A percentile compares a stretch with the other conserved stretches of the same genome.
Evolutionary conservation across 2,329 filamentous ascomycete species (phyloP).

Genomic region (Mollisia scopiformis): DNA sequence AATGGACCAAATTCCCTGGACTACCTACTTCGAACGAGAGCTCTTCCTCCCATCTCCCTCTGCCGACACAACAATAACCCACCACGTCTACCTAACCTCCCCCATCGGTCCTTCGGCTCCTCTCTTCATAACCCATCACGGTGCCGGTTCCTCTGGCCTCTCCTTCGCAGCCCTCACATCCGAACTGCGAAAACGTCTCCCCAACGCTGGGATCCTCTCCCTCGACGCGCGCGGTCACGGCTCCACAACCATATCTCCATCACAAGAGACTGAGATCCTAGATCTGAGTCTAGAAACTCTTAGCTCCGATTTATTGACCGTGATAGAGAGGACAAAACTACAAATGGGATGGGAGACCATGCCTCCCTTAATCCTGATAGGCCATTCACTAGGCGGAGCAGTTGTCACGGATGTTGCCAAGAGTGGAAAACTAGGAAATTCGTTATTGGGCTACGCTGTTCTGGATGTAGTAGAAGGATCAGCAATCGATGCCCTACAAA

Average conservation of each 20-base stretch:
- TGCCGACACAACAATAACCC: conserved; percentile 53
- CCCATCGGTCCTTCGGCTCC: conserved; percentile 73
- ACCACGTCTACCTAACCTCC: conserved; percentile 88
- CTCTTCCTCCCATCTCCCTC: conserved; percentile 66
- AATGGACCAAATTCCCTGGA: conserved; percentile 63
- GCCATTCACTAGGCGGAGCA: conserved; percentile 91
- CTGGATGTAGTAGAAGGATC: conserved; percentile 96
- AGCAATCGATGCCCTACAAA: conserved; percentile 90
- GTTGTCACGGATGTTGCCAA: conserved; percentile 84
- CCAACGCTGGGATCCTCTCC: conserved; percentile 81
- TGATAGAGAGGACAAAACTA: conserved; percentile 67
- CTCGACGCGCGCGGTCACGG: conserved; percentile 89
- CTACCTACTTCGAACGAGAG: conserved; percentile 87
- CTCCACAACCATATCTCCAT: conserved; percentile 55
- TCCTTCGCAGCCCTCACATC: conserved; percentile 84
- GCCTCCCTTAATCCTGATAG: conserved; percentile 80
- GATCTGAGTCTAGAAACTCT: conserved; percentile 77
- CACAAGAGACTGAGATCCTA: conserved; percentile 45
- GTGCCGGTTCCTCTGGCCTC: conserved; percentile 88
- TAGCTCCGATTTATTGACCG: conserved; percentile 70
- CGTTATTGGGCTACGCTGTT: conserved; percentile 83
- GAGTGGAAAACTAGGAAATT: conserved; percentile 63
- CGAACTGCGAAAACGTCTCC: conserved; percentile 76
- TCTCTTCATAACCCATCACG: conserved; percentile 92
- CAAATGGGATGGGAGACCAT: conserved; percentile 74